Evolutionary conservation across 2,329 filamentous ascomycete genomes (phyloP).

Genomic region (Sclerotinia minor): DNA sequence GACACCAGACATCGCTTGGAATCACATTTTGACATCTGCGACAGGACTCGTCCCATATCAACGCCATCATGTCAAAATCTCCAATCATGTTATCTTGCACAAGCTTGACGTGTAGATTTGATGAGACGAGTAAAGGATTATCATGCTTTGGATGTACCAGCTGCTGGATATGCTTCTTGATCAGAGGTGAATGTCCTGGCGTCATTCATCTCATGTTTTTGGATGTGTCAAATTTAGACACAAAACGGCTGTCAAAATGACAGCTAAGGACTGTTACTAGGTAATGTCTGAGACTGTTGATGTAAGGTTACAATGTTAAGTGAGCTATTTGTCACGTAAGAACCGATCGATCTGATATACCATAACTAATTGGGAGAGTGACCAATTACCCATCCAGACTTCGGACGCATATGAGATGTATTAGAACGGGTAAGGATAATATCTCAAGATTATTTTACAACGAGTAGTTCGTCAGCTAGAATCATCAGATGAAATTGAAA

Average conservation of each 20-base stretch:
- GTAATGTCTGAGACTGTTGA: conserved; percentile 10
- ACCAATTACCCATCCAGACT: neutral
- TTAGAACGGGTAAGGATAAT: neutral
- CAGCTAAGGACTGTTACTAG: too few species aligned
- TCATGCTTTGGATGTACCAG: conserved; percentile 8
- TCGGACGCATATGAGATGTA: neutral
- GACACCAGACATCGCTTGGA: conserved; percentile 19
- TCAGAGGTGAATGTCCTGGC: neutral
- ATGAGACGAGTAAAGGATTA: neutral
- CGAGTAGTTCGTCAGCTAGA: neutral
- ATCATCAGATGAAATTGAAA: neutral
- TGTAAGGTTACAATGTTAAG: neutral
- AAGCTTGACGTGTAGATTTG: neutral
- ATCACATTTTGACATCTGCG: conserved; percentile 18
- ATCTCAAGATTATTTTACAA: neutral
- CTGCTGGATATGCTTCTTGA: neutral
- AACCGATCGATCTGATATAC: neutral
- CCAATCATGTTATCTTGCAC: neutral
- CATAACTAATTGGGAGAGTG: neutral
- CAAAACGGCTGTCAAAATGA: neutral
- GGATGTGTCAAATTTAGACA: neutral
- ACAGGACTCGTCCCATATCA: conserved; percentile 15
- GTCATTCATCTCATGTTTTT: conserved; percentile 14
- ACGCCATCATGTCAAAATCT: neutral
- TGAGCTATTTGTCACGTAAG: neutral